Base-by-base conservation (phyloP, 2,329 filamentous ascomycete genomes). In the Sporothrix pallida region DNA sequence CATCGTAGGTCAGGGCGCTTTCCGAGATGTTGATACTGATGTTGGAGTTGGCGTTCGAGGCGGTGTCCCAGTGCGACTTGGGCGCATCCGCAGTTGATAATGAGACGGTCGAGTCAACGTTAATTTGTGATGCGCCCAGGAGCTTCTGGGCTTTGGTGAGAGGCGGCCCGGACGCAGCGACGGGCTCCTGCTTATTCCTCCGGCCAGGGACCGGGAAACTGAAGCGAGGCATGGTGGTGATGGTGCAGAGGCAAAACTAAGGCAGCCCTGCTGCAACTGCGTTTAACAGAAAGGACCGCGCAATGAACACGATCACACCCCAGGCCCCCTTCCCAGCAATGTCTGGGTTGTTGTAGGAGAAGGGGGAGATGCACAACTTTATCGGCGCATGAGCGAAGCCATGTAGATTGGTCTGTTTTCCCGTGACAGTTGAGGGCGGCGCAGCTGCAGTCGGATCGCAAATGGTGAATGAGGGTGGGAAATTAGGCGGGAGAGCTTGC, bases 91-190 rank as follows among this genome's bases (percentile, higher is more conserved):
- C 8, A 15, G 52, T 42, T 12, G 74, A 2, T 74, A 74, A 17
- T 12, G 74, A 72, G 50, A 74, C 76, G 3, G 80, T 76, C 9
- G 82, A 79, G 75, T 85, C 84, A 74, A 83, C 80, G 76, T 80
- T 85, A 77, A 86, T 80, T 6, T 83, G 83, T 37, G 83, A 81
- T 4, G 83, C 83, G 31, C 86, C 87, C 54, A 88, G 78, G 17
- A 88, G 82, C 76, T 84, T 85, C 76, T 87, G 86, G 1, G 84
- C 86, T 78, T 88, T 88, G 74, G 84, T 86, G 76, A 86, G 80
- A 2, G 83, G 82, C 50, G 81, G 80, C n/a, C 80, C 78, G 9
- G 31, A 37, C 5, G 31, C 31, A 37, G n/a, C n/a, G n/a, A n/a
- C 80, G 77, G 17, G 77, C 78, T 81, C 69, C 50, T 81, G 80